Evolutionary conservation across 2,329 filamentous ascomycete species (phyloP).

Genomic region (Didymella arachidicola): DNA sequence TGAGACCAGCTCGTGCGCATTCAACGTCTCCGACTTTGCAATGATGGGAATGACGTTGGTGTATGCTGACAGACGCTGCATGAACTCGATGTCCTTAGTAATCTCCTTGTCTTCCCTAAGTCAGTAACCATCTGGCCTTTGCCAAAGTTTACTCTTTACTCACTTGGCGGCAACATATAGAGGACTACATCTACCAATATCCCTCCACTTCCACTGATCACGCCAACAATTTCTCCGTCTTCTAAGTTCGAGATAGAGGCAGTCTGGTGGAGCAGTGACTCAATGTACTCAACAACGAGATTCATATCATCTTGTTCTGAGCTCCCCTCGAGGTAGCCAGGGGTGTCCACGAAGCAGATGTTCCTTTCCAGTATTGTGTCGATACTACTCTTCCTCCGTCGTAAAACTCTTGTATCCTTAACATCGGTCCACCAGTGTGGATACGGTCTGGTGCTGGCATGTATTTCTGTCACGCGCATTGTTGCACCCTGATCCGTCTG

Average conservation of each 20-base stretch:
- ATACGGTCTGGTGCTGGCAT: slow-evolving; percentile 67
- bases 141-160: slow-evolving; percentile 30
- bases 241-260: slow-evolving; percentile 68
- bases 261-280: slow-evolving; percentile 71
- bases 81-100: slow-evolving; percentile 72
- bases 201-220: slow-evolving; percentile 83
- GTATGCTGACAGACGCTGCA: slow-evolving; percentile 72
- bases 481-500: slow-evolving; percentile 34
- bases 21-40: slow-evolving; percentile 75
- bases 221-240: slow-evolving; percentile 76
- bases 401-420: slow-evolving; percentile 67
- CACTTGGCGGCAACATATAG: slow-evolving; percentile 80
- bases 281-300: slow-evolving; percentile 70
- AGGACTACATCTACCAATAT: slow-evolving; percentile 84
- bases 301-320: slow-evolving; percentile 32
- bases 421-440: slow-evolving; percentile 89
- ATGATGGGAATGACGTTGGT: slow-evolving; percentile 89
- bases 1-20: slow-evolving; percentile 62
- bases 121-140: slow-evolving; percentile 21
- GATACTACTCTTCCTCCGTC: slow-evolving; percentile 70
- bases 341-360: slow-evolving; percentile 90
- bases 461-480: slow-evolving; percentile 50
- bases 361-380: slow-evolving; percentile 88
- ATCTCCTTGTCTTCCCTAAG: slow-evolving; percentile 47
- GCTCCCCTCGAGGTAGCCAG: slow-evolving; percentile 64